Evolutionary conservation across 345 rosid genomes (phyloP).

Genomic region (Populus ilicifolia): DNA sequence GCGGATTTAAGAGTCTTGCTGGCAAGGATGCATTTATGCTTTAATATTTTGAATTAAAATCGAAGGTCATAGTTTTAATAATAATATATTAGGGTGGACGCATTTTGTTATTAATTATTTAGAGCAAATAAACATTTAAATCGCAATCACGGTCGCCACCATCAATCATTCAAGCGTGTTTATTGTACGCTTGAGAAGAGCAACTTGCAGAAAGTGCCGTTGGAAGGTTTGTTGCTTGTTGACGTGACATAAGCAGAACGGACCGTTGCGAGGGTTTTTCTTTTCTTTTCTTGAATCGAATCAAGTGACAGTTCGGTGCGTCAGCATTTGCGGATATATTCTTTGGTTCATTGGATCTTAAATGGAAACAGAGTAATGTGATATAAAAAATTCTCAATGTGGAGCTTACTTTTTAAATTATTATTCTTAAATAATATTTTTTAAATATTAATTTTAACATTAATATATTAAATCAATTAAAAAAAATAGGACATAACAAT

Average conservation of each 20-base stretch:
- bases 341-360: no score
- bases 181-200: no score
- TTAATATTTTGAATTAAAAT: no score
- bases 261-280: not conserved
- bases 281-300: not conserved
- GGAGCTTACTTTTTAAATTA: no score
- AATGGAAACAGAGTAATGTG: no score
- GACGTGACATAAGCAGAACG: conserved; percentile 6
- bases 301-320: not conserved
- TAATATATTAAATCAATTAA: fast-evolving
- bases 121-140: no score
- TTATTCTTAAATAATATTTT: no score
- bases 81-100: not conserved
- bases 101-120: not conserved
- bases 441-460: no score
- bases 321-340: not conserved
- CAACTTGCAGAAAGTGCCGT: conserved; percentile 11
- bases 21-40: no score
- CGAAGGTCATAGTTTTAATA: no score
- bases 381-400: no score
- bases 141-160: not conserved
- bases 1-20: no score
- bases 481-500: fast-evolving
- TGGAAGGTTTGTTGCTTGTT: not conserved
- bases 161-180: not conserved